Base-by-base conservation (phyloP, 805 yeast genomes). In the Metschnikowia gelsemii region DNA sequence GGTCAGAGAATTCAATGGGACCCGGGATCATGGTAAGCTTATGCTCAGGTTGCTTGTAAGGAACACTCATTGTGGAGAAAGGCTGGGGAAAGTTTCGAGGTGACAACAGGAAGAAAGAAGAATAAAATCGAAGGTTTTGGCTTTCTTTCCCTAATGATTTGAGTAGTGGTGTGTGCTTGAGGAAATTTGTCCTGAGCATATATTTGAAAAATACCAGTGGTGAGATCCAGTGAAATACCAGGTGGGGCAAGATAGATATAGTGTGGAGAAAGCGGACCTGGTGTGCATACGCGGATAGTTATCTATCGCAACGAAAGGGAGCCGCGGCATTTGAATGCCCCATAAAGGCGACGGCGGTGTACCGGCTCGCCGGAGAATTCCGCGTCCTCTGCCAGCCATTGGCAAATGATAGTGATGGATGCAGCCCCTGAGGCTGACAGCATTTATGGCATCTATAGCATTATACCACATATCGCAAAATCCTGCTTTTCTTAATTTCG, bases 1-100 rank as follows among this genome's bases (percentile, higher is more conserved):
- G 76, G 50, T 85, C 87, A 36, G 89, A 80, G 65, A 91, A 81
- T 64, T 83, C 87, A 58, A 87, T 82, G 46, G 96, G 95, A 27
- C 96, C 96, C 14, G 96, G 93, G 52, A 87, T 84, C 70, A 87
- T 69, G 53, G 73, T 72, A 63, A 68, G 68, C 54, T 66, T 67
- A 55, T 70, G 75, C 44, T 61, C 63, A 18, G 69, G 62, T 54
- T 70, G 75, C 48, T 69, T 65, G 55, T 63, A 67, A 16, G 64
- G 64, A 22, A 50, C 56, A 20, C 66, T 52, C 72, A 67, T 67
- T 13, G 31, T 48, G 35, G 44, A 31, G 23, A 22, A 17, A 20
- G 16, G 8, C 22, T 27, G 13, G 12, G 37, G 20, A 27, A 25
- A 14, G 19, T 35, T 6, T 8, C 8, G 29, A 6, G n/a, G 29